Percentiles rank a stretch among this genome's conserved stretches.
Evolutionary conservation across 768 basidiomycete species (phyloP).

Genomic region (Leucocoprinus leucothites): DNA sequence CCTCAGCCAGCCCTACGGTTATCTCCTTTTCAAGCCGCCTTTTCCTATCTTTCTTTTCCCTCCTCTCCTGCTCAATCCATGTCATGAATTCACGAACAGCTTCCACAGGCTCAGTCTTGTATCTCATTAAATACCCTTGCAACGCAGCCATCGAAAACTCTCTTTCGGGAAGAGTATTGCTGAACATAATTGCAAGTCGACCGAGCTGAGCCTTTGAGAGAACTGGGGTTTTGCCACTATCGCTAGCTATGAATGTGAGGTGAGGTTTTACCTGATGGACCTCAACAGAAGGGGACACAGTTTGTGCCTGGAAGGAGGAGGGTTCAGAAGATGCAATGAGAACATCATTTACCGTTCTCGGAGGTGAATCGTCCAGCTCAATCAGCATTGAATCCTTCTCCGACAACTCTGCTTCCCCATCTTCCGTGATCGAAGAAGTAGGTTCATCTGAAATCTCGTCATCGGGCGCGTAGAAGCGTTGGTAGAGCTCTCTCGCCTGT

Average conservation of each 20-base stretch:
- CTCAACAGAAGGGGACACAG: background rate
- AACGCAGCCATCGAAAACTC: conserved; percentile 48
- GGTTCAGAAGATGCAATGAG: background rate
- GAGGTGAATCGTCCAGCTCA: background rate
- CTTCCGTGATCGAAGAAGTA: conserved; percentile 16
- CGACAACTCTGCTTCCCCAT: conserved; percentile 12
- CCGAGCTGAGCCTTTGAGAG: conserved; percentile 29
- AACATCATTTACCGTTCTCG: background rate
- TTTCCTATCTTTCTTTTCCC: conserved; percentile 4
- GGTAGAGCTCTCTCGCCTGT: conserved; percentile 66
- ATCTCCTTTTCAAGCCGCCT: conserved; percentile 1
- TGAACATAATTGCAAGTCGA: conserved; percentile 54
- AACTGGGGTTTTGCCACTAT: no score
- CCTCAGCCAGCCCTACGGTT: background rate
- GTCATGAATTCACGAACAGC: conserved; percentile 43
- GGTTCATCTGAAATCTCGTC: conserved; percentile 23
- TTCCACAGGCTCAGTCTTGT: conserved; percentile 56
- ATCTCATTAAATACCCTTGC: conserved; percentile 64
- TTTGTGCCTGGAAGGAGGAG: background rate
- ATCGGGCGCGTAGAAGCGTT: conserved; percentile 60
- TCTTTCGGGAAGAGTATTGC: conserved; percentile 45
- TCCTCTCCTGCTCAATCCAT: conserved; percentile 50
- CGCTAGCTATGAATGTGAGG: no score
- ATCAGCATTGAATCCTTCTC: background rate
- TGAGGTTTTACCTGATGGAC: background rate